Evolutionary conservation across 2,329 filamentous ascomycete species (phyloP), one percentile per base, ranked within the genome.

Genomic region (Colletotrichum sansevieriae): DNA sequence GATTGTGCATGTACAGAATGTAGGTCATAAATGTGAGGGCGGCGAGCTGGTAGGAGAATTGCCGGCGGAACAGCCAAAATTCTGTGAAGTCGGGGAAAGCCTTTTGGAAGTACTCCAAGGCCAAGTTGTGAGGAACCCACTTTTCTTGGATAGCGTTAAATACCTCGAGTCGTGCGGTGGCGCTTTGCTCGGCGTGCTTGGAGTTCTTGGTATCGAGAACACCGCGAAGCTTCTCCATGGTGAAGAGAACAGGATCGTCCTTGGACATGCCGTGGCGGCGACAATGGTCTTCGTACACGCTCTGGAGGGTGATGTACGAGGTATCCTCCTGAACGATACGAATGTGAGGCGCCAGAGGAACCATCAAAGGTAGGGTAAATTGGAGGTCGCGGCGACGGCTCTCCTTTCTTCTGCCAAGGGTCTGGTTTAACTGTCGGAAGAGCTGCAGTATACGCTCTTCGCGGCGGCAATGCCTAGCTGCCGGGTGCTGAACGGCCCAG

Each of bases 1-100:
- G 92, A 78, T 94, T 94, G 78, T 95, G 94, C 90, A 99, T 98
- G 82, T 95, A 95, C 83, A 99, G 91, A 68, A 98, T 92, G 78
- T 98, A 99, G 4, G 96, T 98, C 92, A 99, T 97, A 83, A 99
- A 99, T 1, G 96, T 97, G 72, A 98, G 87, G 2, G 95, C 90
- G 20, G 96, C 95, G 70, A 97, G 91, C 81, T 99, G 96, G 83
- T 98, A 98, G 22, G 94, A 92, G 82, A 99, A 97, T 73, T 97
- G 95, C 68, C 95, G 91, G 68, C 96, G 92, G 93, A 99, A 99
- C 66, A 99, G 88, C 94, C 95, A 99, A 85, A 98, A 98, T 75
- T 98, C 95, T 52, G 92, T 89, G 79, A 93, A 99, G 71, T 93
- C 91, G 35, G 94, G 92, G 81, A 96, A 98, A 5, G 90, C 92